Evolutionary conservation across 768 basidiomycete genomes (phyloP), one percentile per base, ranked within the genome.

Genomic region (Tephrocybe sp.): DNA sequence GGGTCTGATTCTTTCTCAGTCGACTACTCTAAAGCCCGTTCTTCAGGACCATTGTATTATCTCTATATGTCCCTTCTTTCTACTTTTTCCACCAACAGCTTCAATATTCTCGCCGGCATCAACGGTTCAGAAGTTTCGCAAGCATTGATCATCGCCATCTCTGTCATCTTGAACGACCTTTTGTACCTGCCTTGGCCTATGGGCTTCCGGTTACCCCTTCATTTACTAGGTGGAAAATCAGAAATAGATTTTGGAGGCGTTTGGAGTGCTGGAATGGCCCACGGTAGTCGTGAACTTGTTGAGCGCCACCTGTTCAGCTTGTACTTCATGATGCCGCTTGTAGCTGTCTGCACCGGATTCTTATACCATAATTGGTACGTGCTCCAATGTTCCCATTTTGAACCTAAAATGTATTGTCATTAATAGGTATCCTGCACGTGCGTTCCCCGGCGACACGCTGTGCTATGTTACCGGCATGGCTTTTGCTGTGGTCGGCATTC

Each of bases 391-490:
- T 17, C 11, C 42, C 21, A 17, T 2, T 21, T 21, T 12, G 12
- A 28, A 14, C 36, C 23, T 30, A 9, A 41, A 18, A 2, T 46
- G 11, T 61, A 25, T 10, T 17, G 38, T 20, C 7, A 11, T 32
- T 14, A 12, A 30, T 30, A 98, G 96, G 94, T 98, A 96, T 66
- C 97, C 97, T 5, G 94, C 97, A 9, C 80, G 88, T 18, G 93
- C 83, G 0, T 99, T 98, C 65, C 90, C 94, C 0, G 97, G 97
- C 2, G 97, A 99, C 66, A 99, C 97, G 3, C 78, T 99, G 25
- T 99, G 97, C 68, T 99, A 99, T 72, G 85, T 98, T 34, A 84
- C 93, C 0, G 97, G 97, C 53, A 99, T 99, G 97, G 93, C 97
- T 3, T 98, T 99, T 66, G 88, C 97, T 0, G 95, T 97, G 8